Evolutionary conservation across 148 eudicot species (phyloP).

Genomic region (Spergularia bocconei): DNA sequence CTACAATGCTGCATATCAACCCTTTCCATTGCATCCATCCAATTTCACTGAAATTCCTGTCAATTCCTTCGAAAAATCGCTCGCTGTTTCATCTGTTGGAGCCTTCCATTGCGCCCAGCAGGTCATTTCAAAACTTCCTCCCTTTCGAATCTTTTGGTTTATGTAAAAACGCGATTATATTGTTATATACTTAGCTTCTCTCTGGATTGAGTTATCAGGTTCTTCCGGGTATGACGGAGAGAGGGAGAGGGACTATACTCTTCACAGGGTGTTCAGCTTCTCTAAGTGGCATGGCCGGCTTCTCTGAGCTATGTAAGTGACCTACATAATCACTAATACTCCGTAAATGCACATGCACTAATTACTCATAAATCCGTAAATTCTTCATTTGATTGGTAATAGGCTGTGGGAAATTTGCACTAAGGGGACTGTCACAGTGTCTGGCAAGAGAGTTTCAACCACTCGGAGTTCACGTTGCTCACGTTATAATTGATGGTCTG

Average conservation of each 20-base stretch:
- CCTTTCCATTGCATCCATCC: constrained; percentile 37
- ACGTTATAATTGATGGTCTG: constrained; percentile 66
- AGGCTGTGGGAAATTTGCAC: constrained; percentile 88
- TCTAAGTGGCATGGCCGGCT: constrained; percentile 67
- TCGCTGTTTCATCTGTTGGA: constrained; percentile 75
- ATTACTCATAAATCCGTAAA: neutral
- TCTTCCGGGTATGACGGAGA: constrained; percentile 74
- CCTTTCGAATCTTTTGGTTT: neutral
- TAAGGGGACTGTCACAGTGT: constrained; percentile 75
- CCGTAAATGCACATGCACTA: neutral
- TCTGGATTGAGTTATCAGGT: constrained; percentile 39
- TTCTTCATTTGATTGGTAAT: neutral
- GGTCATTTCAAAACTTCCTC: constrained; percentile 28
- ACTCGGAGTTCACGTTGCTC: constrained; percentile 75
- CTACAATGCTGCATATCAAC: constrained; percentile 67
- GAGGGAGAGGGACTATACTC: constrained; percentile 78
- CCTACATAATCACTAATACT: no score
- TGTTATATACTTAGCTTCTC: neutral
- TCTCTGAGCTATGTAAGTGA: constrained; percentile 60
- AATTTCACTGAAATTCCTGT: constrained; percentile 50
- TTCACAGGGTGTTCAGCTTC: constrained; percentile 94
- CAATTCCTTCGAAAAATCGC: constrained; percentile 56
- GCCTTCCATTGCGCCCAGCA: constrained; percentile 85
- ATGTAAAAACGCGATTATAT: neutral
- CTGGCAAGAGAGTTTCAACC: constrained; percentile 79